These are phyloP conservation scores for Sugiyamaella sp. DNA, from an alignment of 1,139 yeast species.

Conservation along the genomic window DNA sequence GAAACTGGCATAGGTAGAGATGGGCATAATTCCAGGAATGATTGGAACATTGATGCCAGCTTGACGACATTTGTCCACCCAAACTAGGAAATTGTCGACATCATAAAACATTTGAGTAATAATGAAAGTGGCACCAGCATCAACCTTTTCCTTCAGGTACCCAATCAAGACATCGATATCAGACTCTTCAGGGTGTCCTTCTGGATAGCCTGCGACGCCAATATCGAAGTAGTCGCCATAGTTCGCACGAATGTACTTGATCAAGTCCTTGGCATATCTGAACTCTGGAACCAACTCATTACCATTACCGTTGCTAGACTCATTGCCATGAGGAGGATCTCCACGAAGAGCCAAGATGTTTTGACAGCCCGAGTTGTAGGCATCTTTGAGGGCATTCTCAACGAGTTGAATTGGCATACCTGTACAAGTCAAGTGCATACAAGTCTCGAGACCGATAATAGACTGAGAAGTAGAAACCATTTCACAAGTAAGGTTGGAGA, in stretches of 20 bases:
- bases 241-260: constrained; percentile 66
- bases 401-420: constrained; percentile 85
- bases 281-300: constrained; percentile 50
- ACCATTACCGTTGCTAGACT: constrained; percentile 56
- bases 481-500: constrained; percentile 80
- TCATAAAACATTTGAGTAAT: constrained; percentile 95
- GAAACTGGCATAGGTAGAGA: constrained; percentile 89
- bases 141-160: constrained; percentile 82
- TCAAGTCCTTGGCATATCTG: constrained; percentile 77
- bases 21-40: constrained; percentile 98
- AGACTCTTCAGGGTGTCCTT: constrained; percentile 95
- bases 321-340: constrained; percentile 70
- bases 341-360: constrained; percentile 94
- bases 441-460: constrained; percentile 91
- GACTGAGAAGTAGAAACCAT: constrained; percentile 91
- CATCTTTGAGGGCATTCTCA: constrained; percentile 82
- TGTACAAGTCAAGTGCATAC: constrained; percentile 98
- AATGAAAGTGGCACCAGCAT: constrained; percentile 90
- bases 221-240: constrained; percentile 81
- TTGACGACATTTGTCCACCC: constrained; percentile 76
- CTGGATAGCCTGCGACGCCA: constrained; percentile 95
- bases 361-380: constrained; percentile 91
- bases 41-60: constrained; percentile 85
- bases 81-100: constrained; percentile 74
- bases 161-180: constrained; percentile 58